Evolutionary conservation across 2,329 filamentous ascomycete genomes (phyloP).

Genomic region (Teratosphaeria gauchensis): DNA sequence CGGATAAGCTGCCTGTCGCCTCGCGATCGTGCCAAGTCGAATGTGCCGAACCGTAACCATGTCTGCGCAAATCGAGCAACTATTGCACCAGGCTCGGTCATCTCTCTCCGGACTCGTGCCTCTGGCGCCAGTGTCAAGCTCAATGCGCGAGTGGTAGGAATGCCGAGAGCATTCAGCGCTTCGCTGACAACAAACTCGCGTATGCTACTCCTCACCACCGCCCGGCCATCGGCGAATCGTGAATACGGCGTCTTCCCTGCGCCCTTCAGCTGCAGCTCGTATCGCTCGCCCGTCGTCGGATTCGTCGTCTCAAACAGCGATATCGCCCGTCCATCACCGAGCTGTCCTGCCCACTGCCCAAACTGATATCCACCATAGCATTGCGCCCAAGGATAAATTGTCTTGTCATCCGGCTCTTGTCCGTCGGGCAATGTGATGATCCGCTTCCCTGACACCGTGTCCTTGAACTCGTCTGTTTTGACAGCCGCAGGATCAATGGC

Average conservation of each 20-base stretch:
- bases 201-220: slow-evolving; percentile 84
- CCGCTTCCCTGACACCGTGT: slow-evolving; percentile 71
- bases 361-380: slow-evolving; percentile 73
- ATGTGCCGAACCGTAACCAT: slow-evolving; percentile 91
- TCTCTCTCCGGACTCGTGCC: slow-evolving; percentile 65
- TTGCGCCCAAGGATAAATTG: slow-evolving; percentile 94
- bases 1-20: slow-evolving; percentile 68
- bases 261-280: slow-evolving; percentile 90
- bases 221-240: slow-evolving; percentile 90
- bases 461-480: slow-evolving; percentile 61
- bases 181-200: slow-evolving; percentile 91
- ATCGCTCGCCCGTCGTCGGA: slow-evolving; percentile 57
- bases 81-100: slow-evolving; percentile 79
- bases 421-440: slow-evolving; percentile 69
- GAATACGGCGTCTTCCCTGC: slow-evolving; percentile 91
- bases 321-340: slow-evolving; percentile 90
- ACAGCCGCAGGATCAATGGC: slow-evolving; percentile 62
- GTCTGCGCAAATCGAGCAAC: slow-evolving; percentile 83
- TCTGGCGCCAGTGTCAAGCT: slow-evolving; percentile 69
- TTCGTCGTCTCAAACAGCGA: slow-evolving; percentile 87
- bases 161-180: slow-evolving; percentile 70
- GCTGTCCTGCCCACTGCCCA: slow-evolving; percentile 88
- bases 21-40: slow-evolving; percentile 78
- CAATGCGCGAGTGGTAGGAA: slow-evolving; percentile 79
- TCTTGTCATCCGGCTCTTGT: slow-evolving; percentile 45